Evolutionary conservation across 495 filamentous ascomycete species (phyloP).

Genomic region (Neurospora sp.): DNA sequence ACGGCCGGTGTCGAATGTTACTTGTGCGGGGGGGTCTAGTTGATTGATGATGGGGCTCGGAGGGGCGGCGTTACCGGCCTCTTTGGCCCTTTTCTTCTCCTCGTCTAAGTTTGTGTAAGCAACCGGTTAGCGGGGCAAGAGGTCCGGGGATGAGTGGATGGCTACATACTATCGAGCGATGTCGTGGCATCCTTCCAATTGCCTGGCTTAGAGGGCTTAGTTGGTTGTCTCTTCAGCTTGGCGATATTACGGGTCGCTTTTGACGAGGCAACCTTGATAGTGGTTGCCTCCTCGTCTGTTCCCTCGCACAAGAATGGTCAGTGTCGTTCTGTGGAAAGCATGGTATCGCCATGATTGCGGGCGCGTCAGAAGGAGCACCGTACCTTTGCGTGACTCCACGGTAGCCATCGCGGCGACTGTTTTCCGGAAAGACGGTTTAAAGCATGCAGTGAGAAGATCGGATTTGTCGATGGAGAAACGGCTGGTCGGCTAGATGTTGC

Average conservation of each 20-base stretch:
- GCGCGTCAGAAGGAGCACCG: not conserved
- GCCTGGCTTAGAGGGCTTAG: constrained; percentile 47
- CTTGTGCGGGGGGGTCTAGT: constrained; percentile 56
- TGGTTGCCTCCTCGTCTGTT: constrained; percentile 38
- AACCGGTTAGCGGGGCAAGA: not conserved
- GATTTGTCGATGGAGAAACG: not conserved
- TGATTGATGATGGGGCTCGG: constrained; percentile 56
- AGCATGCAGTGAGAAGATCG: not conserved
- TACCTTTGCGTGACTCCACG: constrained; percentile 28
- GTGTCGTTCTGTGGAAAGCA: not conserved
- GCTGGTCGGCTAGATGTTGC: not conserved
- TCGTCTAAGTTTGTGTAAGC: constrained; percentile 6
- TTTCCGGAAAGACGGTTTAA: constrained; percentile 5
- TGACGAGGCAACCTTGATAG: constrained; percentile 45
- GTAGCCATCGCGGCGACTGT: constrained; percentile 7
- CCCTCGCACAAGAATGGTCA: not conserved
- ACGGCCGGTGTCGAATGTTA: constrained; percentile 62
- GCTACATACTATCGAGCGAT: constrained; percentile 43
- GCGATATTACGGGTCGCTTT: constrained; percentile 39
- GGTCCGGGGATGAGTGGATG: not conserved
- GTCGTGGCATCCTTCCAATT: constrained; percentile 42
- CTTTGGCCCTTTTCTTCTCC: constrained; percentile 39
- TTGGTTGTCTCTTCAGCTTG: constrained; percentile 56
- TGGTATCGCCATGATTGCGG: not conserved
- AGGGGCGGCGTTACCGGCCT: constrained; percentile 31